Evolutionary conservation across 108 stramenopile species (phyloP).

Genomic region (Nitzschia inconspicua): DNA sequence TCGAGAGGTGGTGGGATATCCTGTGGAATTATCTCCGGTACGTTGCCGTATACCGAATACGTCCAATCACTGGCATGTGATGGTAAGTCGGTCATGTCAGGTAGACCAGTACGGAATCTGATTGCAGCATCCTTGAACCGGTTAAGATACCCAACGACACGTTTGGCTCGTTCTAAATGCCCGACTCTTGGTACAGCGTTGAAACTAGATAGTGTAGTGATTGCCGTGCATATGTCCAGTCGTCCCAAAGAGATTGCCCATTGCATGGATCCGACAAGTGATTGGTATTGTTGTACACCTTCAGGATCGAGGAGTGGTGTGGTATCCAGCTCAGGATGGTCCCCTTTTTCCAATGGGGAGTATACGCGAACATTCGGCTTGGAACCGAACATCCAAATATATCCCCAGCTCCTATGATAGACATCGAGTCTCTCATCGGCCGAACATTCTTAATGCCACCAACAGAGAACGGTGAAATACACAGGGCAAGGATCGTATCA

Average conservation of each 20-base stretch:
- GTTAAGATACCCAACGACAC: constrained; percentile 19
- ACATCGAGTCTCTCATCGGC: constrained; percentile 3
- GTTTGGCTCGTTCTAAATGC: constrained; percentile 24
- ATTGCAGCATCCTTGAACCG: constrained; percentile 17
- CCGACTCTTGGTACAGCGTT: constrained; percentile 11
- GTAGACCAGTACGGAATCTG: constrained; percentile 5
- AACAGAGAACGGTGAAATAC: neutral
- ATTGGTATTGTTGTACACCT: constrained; percentile 14
- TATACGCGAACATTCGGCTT: constrained; percentile 9
- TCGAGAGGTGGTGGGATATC: constrained; percentile 25
- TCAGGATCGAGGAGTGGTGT: constrained; percentile 7
- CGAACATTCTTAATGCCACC: neutral
- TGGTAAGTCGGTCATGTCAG: constrained; percentile 4
- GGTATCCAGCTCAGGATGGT: constrained; percentile 34
- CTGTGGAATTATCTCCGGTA: neutral
- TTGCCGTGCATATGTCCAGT: constrained; percentile 25
- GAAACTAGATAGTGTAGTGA: constrained; percentile 23
- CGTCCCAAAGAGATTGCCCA: constrained; percentile 28
- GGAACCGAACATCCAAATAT: constrained; percentile 21
- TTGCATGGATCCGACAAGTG: constrained; percentile 20
- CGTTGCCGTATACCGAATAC: neutral
- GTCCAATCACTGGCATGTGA: neutral
- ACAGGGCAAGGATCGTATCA: neutral
- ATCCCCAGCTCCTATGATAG: neutral
- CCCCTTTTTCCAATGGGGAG: too few relatives aligned